These are phyloP conservation scores for Epicoccum sorghinum DNA, from an alignment of 2,329 filamentous ascomycete species.

Conservation along the genomic window DNA sequence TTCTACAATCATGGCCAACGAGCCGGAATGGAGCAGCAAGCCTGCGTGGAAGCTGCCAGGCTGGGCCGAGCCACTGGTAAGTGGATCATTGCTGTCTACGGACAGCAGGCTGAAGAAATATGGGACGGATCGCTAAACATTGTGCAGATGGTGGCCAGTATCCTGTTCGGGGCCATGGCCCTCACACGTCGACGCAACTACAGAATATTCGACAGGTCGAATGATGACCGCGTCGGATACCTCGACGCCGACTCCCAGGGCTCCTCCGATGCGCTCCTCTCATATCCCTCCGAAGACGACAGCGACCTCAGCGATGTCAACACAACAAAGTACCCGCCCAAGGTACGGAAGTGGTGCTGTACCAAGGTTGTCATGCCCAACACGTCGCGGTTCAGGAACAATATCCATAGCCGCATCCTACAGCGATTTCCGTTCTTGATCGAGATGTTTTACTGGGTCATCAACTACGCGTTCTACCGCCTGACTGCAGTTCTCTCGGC, in stretches of 20 bases:
- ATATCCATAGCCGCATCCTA: slow-evolving; percentile 67
- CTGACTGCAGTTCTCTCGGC: slow-evolving; percentile 62
- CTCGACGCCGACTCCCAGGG: slow-evolving; percentile 45
- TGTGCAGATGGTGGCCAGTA: slow-evolving; percentile 56
- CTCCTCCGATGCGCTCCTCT: slow-evolving; percentile 50
- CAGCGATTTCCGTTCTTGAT: slow-evolving; percentile 73
- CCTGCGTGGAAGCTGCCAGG: slow-evolving; percentile 52
- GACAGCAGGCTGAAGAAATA: background rate
- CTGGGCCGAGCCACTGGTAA: slow-evolving; percentile 50
- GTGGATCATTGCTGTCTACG: slow-evolving; percentile 11
- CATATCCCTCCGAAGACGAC: slow-evolving; percentile 44
- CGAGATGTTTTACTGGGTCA: slow-evolving; percentile 76
- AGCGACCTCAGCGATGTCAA: slow-evolving; percentile 46
- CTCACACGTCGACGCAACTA: slow-evolving; percentile 55
- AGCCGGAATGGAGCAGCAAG: slow-evolving; percentile 48
- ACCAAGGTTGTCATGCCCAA: slow-evolving; percentile 61
- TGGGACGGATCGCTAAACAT: slow-evolving; percentile 1
- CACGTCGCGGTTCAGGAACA: slow-evolving; percentile 64
- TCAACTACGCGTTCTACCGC: slow-evolving; percentile 69
- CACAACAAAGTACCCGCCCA: slow-evolving; percentile 52
- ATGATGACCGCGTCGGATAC: slow-evolving; percentile 29
- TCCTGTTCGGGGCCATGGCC: slow-evolving; percentile 57
- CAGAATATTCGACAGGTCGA: slow-evolving; percentile 47
- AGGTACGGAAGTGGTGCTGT: slow-evolving; percentile 60
- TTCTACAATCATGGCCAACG: slow-evolving; percentile 17